A percentile compares a stretch with the other conserved stretches of the same genome.
Evolutionary conservation across 352 stramenopile species (phyloP).

Genomic region (Elongisporangium undulatum): DNA sequence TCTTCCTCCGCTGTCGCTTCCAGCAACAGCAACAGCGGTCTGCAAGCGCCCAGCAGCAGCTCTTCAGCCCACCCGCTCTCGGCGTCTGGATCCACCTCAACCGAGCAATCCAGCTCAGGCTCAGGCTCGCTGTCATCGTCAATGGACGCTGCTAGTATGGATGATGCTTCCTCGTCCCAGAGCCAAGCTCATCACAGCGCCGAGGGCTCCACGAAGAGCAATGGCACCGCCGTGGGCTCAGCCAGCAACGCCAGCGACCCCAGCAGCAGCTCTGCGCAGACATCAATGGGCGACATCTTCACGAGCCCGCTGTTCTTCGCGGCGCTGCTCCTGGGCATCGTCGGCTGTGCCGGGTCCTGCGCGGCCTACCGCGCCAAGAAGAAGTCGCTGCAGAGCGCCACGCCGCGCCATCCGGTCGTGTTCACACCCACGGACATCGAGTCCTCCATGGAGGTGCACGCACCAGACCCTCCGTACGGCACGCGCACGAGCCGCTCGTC

Average conservation of each 20-base stretch:
- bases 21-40: background rate
- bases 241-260: background rate
- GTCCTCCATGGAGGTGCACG: background rate
- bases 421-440: background rate
- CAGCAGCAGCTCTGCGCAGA: background rate
- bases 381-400: background rate
- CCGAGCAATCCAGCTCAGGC: background rate
- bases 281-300: conserved; percentile 8
- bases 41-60: background rate
- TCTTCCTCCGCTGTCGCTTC: background rate
- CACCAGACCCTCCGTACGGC: background rate
- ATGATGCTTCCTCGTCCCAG: background rate
- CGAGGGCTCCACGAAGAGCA: background rate
- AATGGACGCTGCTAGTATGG: background rate
- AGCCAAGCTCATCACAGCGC: background rate
- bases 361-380: conserved; percentile 19
- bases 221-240: background rate
- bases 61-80: background rate
- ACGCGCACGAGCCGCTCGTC: background rate
- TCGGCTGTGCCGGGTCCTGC: conserved; percentile 11
- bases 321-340: conserved; percentile 22
- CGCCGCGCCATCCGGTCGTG: background rate
- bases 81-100: background rate
- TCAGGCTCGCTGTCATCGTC: background rate
- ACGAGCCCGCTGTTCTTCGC: conserved; percentile 39